Evolutionary conservation across 1,139 yeast genomes (phyloP), one percentile per base, ranked within the genome.

Genomic region (Eremothecium gossypii): DNA sequence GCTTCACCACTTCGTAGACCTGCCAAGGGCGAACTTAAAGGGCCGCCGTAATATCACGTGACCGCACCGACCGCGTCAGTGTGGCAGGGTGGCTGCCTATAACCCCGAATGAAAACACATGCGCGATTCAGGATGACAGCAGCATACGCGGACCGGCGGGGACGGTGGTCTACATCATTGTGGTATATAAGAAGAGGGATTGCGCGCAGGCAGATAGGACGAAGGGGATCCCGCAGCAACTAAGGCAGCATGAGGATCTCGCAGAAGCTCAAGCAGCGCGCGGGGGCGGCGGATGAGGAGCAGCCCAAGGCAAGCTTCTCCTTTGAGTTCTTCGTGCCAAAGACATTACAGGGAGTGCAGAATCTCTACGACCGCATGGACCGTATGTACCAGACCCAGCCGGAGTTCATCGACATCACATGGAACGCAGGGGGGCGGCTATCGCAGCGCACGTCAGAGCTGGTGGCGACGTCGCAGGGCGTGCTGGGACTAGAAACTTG

Each of bases 321-420:
- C 39, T 91, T 89, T 58, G 98, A 91, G 69, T 91, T 85, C 68
- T 91, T 91, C 62, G 96, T 91, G n/a, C 98, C 98, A 36, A 91
- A 91, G 69, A 91, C 98, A 1, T 73, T 93, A 20, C 96, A 91
- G 64, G 98, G 98, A 61, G 93, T 89, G 28, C 96, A 89, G 63
- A 91, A 91, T 60, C 71, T 91, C 45, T 91, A 89, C 65, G 98
- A 91, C 63, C 76, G 98, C 61, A 91, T 91, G 93, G 97, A 91
- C 60, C 77, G 96, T 64, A 91, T 91, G 98, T 86, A 85, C 64
- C 89, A 84, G 52, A 53, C 58, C 7, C 82, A 83, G 50, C 98
- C 98, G 1, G 78, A 84, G 49, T 91, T 91, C 61, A 80, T 91
- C 47, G 98, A 91, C 60, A 84, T 91, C 49, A 91, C 98, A 1